Evolutionary conservation across 2,329 filamentous ascomycete genomes (phyloP).

Genomic region (Dryadomyces quercus-mongolicae): DNA sequence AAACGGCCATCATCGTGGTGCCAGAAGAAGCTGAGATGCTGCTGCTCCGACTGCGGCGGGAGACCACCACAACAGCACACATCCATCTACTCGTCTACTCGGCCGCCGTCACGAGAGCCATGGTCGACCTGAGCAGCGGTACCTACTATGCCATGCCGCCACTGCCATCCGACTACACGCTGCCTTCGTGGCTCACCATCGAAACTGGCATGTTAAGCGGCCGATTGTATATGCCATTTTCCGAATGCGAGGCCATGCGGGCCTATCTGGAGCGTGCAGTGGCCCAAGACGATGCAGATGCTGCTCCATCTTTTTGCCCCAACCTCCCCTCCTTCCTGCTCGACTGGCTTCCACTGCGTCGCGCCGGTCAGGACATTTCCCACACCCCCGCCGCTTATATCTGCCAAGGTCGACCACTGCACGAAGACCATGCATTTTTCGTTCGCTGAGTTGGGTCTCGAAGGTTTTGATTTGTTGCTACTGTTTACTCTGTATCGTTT

Average conservation of each 20-base stretch:
- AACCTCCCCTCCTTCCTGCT: conserved; percentile 21
- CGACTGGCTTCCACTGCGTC: conserved; percentile 43
- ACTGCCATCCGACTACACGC: conserved; percentile 24
- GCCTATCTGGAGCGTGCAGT: conserved; percentile 16
- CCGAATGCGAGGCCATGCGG: conserved; percentile 28
- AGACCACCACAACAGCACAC: not conserved
- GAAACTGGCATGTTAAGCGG: conserved; percentile 51
- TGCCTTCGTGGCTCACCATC: conserved; percentile 40
- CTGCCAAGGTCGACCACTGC: conserved; percentile 36
- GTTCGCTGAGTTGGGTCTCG: too few relatives aligned
- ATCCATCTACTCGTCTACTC: conserved; percentile 36
- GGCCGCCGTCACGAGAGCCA: conserved; percentile 45
- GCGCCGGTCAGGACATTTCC: conserved; percentile 42
- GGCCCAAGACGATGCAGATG: conserved; percentile 10
- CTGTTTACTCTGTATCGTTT: too few relatives aligned
- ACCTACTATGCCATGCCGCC: conserved; percentile 38
- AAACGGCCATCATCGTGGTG: conserved; percentile 43
- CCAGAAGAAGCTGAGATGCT: conserved; percentile 51
- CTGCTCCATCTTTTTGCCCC: not conserved
- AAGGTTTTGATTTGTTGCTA: too few relatives aligned
- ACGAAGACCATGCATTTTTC: conserved; percentile 40
- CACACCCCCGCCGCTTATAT: conserved; percentile 48
- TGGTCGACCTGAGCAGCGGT: conserved; percentile 46
- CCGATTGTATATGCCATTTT: conserved; percentile 43
- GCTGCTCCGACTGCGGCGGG: conserved; percentile 28